These are phyloP conservation scores for Flammula alnicola DNA, from an alignment of 1,284 basidiomycete species.

Conservation along the genomic window DNA sequence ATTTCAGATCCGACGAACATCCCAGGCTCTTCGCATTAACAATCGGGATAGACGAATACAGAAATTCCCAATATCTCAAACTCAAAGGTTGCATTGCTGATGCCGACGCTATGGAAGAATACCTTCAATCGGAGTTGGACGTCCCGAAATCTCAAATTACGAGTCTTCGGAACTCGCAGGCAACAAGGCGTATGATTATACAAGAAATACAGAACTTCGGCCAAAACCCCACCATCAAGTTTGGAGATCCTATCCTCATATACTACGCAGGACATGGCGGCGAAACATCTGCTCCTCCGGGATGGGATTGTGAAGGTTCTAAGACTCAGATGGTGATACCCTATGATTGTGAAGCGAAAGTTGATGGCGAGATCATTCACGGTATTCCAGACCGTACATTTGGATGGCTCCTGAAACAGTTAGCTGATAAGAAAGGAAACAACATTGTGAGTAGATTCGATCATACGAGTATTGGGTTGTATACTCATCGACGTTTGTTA, in stretches of 20 bases:
- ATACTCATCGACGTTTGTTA: neutral
- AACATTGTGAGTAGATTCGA: conserved; percentile 9
- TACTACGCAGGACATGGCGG: conserved; percentile 2
- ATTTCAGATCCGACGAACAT: neutral
- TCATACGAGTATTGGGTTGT: neutral
- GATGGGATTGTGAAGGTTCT: neutral
- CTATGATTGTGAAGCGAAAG: conserved; percentile 2
- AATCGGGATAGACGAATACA: conserved; percentile 14
- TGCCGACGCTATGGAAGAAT: conserved; percentile 10
- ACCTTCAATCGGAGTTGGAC: neutral
- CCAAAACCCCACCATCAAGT: too few relatives aligned
- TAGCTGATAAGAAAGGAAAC: conserved; percentile 6
- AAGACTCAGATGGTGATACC: conserved; percentile 13
- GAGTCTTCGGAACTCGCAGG: conserved; percentile 2
- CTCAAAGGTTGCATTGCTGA: conserved; percentile 12
- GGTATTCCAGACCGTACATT: conserved; percentile 11
- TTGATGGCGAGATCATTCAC: neutral
- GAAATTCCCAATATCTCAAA: neutral
- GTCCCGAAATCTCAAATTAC: conserved; percentile 3
- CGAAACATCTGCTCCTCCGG: neutral
- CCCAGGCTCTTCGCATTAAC: conserved; percentile 12
- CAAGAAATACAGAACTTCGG: too few relatives aligned
- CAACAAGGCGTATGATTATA: too few relatives aligned
- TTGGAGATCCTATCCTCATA: conserved; percentile 3
- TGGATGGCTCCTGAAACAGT: conserved; percentile 3